phyloP scores from a whole-genome alignment of 106 monocot genomes.

The Dactylorhiza incarnata region DNA sequence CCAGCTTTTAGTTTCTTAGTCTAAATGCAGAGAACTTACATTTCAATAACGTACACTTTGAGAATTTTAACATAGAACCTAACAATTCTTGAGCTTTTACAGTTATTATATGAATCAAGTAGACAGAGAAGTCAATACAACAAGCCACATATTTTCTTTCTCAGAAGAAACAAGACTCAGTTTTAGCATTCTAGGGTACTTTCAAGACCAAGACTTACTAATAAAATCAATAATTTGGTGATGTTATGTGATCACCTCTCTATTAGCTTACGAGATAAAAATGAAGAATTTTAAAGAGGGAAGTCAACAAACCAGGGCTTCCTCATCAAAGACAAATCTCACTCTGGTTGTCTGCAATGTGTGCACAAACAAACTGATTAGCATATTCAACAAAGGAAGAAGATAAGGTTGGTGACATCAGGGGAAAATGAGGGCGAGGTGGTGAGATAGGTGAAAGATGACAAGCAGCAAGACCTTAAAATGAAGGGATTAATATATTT shows the following conservation, averaged over 20 bases:
- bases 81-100: no score
- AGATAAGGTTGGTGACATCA: neutral
- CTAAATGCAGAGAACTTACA: no score
- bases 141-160: no score
- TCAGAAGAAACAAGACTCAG: no score
- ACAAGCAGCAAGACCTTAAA: neutral
- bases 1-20: no score
- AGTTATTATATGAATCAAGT: no score
- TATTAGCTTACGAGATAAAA: neutral
- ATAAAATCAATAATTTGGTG: no score
- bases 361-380: constrained; percentile 7
- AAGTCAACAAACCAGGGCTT: constrained; percentile 70
- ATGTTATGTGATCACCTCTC: neutral
- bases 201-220: no score
- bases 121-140: no score
- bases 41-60: no score
- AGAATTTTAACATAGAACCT: no score
- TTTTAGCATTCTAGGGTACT: no score
- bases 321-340: constrained; percentile 91
- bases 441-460: neutral
- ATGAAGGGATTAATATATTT: neutral
- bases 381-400: neutral
- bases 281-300: constrained; percentile 5
- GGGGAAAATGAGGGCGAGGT: neutral
- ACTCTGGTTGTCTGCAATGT: constrained; percentile 84